Evolutionary conservation across 495 filamentous ascomycete species (phyloP).

Genomic region (Penicillium malachiteum): DNA sequence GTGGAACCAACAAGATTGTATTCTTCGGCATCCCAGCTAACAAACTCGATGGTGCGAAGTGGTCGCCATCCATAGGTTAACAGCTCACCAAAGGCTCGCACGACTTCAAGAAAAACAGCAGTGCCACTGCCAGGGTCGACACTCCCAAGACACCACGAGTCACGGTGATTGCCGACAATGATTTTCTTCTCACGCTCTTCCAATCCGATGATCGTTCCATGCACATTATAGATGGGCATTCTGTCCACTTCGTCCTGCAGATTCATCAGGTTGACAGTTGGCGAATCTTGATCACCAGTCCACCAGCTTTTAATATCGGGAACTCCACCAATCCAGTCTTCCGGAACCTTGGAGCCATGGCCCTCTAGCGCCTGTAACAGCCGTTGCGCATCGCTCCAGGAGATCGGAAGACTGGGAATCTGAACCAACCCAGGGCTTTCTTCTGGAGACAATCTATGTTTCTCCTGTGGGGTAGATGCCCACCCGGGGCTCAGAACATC

Average conservation of each 20-base stretch:
- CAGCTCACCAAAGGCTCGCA: conserved; percentile 77
- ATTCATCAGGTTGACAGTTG: conserved; percentile 81
- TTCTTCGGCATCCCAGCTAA: conserved; percentile 90
- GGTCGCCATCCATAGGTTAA: conserved; percentile 78
- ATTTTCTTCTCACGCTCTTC: conserved; percentile 84
- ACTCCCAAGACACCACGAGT: conserved; percentile 90
- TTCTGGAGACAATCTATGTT: conserved; percentile 60
- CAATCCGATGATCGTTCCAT: conserved; percentile 75
- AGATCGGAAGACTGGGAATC: conserved; percentile 85
- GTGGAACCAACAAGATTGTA: conserved; percentile 95
- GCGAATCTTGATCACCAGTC: conserved; percentile 75
- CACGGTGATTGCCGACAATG: conserved; percentile 90
- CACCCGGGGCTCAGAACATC: conserved; percentile 89
- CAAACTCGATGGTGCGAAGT: conserved; percentile 89
- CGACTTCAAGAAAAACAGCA: conserved; percentile 84
- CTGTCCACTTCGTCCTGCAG: conserved; percentile 78
- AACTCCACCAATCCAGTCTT: conserved; percentile 75
- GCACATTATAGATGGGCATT: conserved; percentile 87
- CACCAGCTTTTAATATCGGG: conserved; percentile 73
- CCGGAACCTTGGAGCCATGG: conserved; percentile 66
- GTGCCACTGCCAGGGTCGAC: conserved; percentile 85
- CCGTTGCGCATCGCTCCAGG: conserved; percentile 83
- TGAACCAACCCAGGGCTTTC: conserved; percentile 70
- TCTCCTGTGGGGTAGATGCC: conserved; percentile 68
- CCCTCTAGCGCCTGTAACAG: conserved; percentile 77